Percentiles rank a stretch among this genome's conserved stretches.
These are phyloP conservation scores for Sordariomycetes sp. DNA, from an alignment of 2,329 filamentous ascomycete species.

Conservation along the genomic window DNA sequence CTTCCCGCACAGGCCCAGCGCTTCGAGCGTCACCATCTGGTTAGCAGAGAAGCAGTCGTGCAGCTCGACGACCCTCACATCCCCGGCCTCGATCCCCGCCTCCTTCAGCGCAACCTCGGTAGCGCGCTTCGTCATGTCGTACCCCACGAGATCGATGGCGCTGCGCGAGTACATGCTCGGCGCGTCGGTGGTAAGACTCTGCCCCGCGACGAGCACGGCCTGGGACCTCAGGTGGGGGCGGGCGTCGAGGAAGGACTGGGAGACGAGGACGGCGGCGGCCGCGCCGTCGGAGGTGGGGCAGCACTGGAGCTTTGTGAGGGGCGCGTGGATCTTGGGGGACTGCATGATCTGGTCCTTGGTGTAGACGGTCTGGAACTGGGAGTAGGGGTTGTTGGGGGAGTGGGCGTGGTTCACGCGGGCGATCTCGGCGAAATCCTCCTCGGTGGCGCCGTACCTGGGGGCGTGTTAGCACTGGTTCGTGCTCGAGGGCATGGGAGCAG, in stretches of 20 bases:
- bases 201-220: slow-evolving; percentile 81
- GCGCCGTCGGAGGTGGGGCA: slow-evolving; percentile 91
- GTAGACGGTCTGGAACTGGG: slow-evolving; percentile 93
- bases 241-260: slow-evolving; percentile 74
- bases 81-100: slow-evolving; percentile 52
- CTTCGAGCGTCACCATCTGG: slow-evolving; percentile 83
- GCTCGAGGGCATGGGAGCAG: not conserved
- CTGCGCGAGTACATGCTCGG: slow-evolving; percentile 65
- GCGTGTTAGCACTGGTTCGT: not conserved
- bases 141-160: slow-evolving; percentile 81
- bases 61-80: slow-evolving; percentile 77
- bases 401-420: slow-evolving; percentile 87
- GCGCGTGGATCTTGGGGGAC: slow-evolving; percentile 66
- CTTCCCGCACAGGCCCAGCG: slow-evolving; percentile 61
- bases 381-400: slow-evolving; percentile 86
- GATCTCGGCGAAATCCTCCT: slow-evolving; percentile 88
- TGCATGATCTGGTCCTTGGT: slow-evolving; percentile 69
- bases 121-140: slow-evolving; percentile 67
- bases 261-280: slow-evolving; percentile 79
- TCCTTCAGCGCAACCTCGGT: slow-evolving; percentile 58
- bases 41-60: slow-evolving; percentile 97
- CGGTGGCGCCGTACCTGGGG: slow-evolving; percentile 61
- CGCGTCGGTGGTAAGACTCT: slow-evolving; percentile 75
- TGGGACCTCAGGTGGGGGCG: slow-evolving; percentile 70
- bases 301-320: slow-evolving; percentile 95